Evolutionary conservation across 371 early-diverging fungal species (phyloP).

Genomic region (Actinomortierella ambigua): DNA sequence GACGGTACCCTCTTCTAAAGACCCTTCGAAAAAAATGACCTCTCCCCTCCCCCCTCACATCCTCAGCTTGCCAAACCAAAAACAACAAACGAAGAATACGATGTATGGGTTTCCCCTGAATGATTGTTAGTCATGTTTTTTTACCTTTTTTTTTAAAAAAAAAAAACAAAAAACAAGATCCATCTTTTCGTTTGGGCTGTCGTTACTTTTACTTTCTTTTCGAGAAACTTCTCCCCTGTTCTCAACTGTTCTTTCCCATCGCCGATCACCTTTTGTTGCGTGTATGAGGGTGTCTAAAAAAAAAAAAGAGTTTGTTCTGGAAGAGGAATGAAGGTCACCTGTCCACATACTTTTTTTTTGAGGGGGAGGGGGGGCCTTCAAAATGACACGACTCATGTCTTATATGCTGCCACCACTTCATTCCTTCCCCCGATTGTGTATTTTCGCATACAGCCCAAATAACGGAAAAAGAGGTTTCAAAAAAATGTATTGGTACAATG

Average conservation of each 20-base stretch:
- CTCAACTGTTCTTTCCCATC: neutral
- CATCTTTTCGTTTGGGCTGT: no score
- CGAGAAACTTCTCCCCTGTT: no score
- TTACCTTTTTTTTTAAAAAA: neutral
- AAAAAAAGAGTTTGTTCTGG: neutral
- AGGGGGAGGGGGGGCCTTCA: no score
- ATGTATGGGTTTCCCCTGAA: neutral
- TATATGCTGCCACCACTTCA: neutral
- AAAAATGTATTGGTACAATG: neutral
- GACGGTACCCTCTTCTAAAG: conserved; percentile 79
- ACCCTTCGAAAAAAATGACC: neutral
- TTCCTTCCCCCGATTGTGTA: no score
- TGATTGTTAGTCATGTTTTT: no score
- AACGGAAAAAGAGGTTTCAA: conserved; percentile 9
- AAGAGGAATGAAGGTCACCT: no score
- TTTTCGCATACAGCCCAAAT: neutral
- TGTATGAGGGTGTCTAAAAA: neutral
- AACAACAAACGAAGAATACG: neutral
- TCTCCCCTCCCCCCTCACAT: neutral
- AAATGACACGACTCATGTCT: no score
- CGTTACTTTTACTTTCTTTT: no score
- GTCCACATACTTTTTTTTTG: no score
- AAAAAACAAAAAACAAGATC: no score
- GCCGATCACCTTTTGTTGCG: no score
- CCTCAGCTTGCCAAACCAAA: neutral